Conservation (phyloP, 495 filamentous ascomycete genomes). For the Aspergillus diversus region DNA sequence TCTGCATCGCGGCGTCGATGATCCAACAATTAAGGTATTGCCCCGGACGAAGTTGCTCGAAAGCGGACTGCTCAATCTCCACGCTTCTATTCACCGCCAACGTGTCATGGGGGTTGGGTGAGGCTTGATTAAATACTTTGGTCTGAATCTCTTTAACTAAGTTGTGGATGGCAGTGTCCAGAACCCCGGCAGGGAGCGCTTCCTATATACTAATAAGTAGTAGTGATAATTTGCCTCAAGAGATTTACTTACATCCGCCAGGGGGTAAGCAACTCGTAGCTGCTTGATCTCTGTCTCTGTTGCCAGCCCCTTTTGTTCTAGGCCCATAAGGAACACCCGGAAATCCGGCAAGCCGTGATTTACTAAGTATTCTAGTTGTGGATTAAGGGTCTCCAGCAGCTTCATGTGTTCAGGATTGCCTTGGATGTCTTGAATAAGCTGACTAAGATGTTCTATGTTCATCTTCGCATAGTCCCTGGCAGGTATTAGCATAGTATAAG, state of each 20-base stretch:
- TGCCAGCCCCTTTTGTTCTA: neutral
- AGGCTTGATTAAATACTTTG: neutral
- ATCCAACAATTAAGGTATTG: neutral
- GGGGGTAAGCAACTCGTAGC: constrained; percentile 2
- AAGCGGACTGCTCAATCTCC: neutral
- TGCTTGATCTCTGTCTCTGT: neutral
- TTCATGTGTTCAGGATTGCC: neutral
- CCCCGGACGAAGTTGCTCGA: neutral
- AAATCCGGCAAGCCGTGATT: constrained; percentile 7
- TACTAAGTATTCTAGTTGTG: constrained; percentile 5
- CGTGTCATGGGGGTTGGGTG: neutral
- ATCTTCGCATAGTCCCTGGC: constrained; percentile 9
- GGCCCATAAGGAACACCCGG: neutral
- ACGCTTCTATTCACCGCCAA: constrained; percentile 8
- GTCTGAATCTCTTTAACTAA: constrained; percentile 10
- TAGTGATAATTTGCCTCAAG: neutral
- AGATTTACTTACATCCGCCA: constrained; percentile 7
- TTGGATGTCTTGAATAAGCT: neutral
- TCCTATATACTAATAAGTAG: neutral
- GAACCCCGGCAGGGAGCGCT: neutral
- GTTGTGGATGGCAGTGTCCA: constrained; percentile 5
- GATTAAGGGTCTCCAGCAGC: constrained; percentile 5
- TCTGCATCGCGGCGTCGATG: neutral
- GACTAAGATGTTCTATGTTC: neutral
- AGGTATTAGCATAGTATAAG: too few relatives aligned